phyloP scores from a whole-genome alignment of 2,329 filamentous ascomycete genomes.

The Scortechinia acanthostroma region DNA sequence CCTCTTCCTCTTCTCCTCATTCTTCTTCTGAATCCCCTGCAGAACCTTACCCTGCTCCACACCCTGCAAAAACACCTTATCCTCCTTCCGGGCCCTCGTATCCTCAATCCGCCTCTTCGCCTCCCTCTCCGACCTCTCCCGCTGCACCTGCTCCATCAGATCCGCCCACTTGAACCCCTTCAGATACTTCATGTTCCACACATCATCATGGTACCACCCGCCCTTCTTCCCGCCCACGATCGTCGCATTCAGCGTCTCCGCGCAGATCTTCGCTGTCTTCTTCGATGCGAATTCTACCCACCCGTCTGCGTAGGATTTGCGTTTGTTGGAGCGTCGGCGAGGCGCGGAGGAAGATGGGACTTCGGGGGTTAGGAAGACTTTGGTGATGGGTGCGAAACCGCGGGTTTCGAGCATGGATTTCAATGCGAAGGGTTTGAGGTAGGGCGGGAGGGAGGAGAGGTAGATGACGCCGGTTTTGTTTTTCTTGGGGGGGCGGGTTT shows the following conservation, averaged over 20 bases:
- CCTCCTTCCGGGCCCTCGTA: slow-evolving; percentile 8
- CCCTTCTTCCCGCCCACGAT: slow-evolving; percentile 43
- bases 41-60: neutral
- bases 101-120: slow-evolving; percentile 5
- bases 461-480: slow-evolving; percentile 44
- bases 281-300: slow-evolving; percentile 47
- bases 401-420: slow-evolving; percentile 31
- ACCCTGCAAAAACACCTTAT: neutral
- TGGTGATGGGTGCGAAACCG: slow-evolving; percentile 40
- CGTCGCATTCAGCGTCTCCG: slow-evolving; percentile 41
- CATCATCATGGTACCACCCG: slow-evolving; percentile 44
- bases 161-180: slow-evolving; percentile 42
- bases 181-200: slow-evolving; percentile 49
- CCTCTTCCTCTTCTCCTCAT: slow-evolving; percentile 2
- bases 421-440: slow-evolving; percentile 47
- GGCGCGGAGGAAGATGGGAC: slow-evolving; percentile 29
- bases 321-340: slow-evolving; percentile 40
- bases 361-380: slow-evolving; percentile 47
- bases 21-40: neutral
- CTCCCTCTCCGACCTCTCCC: slow-evolving; percentile 10
- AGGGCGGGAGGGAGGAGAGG: slow-evolving; percentile 46
- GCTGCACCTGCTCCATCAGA: slow-evolving; percentile 20
- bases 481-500: slow-evolving; percentile 25
- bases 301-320: slow-evolving; percentile 43
- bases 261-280: slow-evolving; percentile 39